These are phyloP conservation scores for Nakataea oryzae DNA, from an alignment of 2,329 filamentous ascomycete genomes.

Conservation along the genomic window DNA sequence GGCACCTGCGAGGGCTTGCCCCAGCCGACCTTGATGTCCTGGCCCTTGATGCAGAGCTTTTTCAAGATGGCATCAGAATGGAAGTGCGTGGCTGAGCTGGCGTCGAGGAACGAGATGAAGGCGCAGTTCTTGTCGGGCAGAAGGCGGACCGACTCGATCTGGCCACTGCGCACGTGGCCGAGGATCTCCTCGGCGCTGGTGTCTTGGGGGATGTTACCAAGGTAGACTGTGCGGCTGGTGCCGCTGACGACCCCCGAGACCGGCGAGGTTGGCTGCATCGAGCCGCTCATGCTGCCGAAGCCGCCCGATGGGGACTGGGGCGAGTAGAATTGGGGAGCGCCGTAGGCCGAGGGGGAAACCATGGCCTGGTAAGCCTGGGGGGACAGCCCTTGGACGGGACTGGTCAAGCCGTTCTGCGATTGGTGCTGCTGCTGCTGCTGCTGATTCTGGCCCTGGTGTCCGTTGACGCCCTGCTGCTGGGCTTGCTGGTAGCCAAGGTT, in stretches of 20 bases:
- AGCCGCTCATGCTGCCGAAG: conserved; percentile 54
- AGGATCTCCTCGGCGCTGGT: conserved; percentile 95
- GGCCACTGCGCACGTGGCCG: conserved; percentile 89
- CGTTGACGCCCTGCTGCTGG: conserved; percentile 44
- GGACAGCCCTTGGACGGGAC: conserved; percentile 69
- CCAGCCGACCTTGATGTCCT: conserved; percentile 99
- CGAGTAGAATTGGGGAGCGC: conserved; percentile 69
- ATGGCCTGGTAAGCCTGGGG: conserved; percentile 77
- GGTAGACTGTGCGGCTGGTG: conserved; percentile 91
- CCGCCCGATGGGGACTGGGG: conserved; percentile 78
- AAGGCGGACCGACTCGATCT: conserved; percentile 97
- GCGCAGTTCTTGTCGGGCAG: conserved; percentile 99
- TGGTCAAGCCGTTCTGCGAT: conserved; percentile 49
- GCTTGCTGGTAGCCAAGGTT: conserved; percentile 64
- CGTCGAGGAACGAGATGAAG: conserved; percentile 97
- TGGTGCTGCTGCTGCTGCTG: conserved; percentile 33
- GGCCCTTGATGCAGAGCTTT: conserved; percentile 95
- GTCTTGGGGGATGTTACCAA: conserved; percentile 97
- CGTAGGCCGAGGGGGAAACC: conserved; percentile 76
- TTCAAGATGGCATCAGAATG: conserved; percentile 99
- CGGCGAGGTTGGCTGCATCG: conserved; percentile 48
- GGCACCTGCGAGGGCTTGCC: conserved; percentile 97
- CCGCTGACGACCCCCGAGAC: conserved; percentile 75
- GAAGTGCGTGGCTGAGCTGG: conserved; percentile 95
- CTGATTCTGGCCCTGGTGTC: conserved; percentile 38